Base-by-base conservation (phyloP, 345 rosid genomes). In the Gossypioides kirkii region DNA sequence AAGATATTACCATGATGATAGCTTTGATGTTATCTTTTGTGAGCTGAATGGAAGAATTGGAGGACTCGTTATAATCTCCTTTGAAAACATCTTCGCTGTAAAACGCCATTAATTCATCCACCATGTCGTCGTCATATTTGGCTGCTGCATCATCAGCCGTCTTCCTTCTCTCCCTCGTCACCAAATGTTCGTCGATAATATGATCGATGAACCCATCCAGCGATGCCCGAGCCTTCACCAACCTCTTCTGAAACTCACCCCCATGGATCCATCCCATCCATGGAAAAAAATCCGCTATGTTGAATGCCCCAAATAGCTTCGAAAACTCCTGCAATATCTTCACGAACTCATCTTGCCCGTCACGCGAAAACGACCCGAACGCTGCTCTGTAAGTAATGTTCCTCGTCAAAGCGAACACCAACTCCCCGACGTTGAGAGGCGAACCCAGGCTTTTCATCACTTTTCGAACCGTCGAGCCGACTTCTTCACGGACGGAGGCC, bases 401-500 rank as follows among this genome's bases (percentile, higher is more conserved):
- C 82, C 87, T 82, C 2, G 98, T 88, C 52, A 91, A 41, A 28
- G 82, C 79, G 65, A 94, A 90, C 4, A 89, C 89, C 45, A 91
- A 45, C 77, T 89, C 97, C 0, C 98, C 97, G 2, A 91, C 61
- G 36, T 91, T 90, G 18, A 94, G 76, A 0, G 86, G 43, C 2
- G 74, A 63, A 12, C 94, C 96, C 23, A 75, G 23, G 66, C 67
- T 82, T 28, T 61, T 65, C 10, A 61, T 84, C 25, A 88, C 84
- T 8, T 81, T 47, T 59, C 66, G 71, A 32, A 87, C 82, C 71
- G 82, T 85, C 0, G 49, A 55, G 67, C 82, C 86, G 2, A 94
- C 93, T 82, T 94, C 98, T 42, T 89, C 93, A 1, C 94, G 80
- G 2, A 94, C 94, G 4, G 96, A 89, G n/a, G 83, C 89, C 98